phyloP scores from a whole-genome alignment of 345 rosid genomes.

The Dovyalis caffra region DNA sequence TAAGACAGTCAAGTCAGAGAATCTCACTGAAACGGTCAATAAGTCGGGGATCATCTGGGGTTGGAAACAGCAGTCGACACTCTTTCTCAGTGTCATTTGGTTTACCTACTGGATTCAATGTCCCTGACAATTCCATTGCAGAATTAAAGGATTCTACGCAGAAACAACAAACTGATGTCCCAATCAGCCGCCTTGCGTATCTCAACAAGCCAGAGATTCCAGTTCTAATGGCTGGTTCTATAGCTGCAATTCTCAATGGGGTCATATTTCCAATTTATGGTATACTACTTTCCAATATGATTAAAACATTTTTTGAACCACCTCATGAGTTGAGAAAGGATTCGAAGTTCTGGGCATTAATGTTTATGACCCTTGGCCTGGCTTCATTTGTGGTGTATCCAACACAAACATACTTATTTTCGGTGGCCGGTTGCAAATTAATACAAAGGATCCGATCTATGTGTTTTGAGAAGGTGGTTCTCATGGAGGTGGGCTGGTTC shows the following conservation, averaged over 20 bases:
- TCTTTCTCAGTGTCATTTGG: constrained; percentile 62
- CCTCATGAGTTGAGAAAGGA: constrained; percentile 57
- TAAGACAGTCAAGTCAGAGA: constrained; percentile 37
- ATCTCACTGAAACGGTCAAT: constrained; percentile 44
- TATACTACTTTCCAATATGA: constrained; percentile 49
- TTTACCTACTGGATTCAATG: constrained; percentile 43
- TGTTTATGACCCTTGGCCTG: constrained; percentile 50
- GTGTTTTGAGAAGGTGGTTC: constrained; percentile 83
- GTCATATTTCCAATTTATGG: constrained; percentile 58
- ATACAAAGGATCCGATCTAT: constrained; percentile 60
- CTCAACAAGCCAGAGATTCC: constrained; percentile 91
- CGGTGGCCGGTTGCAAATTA: constrained; percentile 68
- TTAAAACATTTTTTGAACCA: constrained; percentile 55
- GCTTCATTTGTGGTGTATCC: constrained; percentile 48
- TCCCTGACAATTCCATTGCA: constrained; percentile 21
- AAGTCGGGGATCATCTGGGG: constrained; percentile 60
- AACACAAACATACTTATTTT: constrained; percentile 50
- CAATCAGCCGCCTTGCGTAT: constrained; percentile 49
- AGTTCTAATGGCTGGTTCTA: constrained; percentile 50
- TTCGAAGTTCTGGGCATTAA: constrained; percentile 67
- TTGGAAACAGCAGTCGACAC: constrained; percentile 56
- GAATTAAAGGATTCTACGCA: constrained; percentile 31
- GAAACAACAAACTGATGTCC: constrained; percentile 36
- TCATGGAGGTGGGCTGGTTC: constrained; percentile 85
- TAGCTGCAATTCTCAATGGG: constrained; percentile 53